Base-by-base conservation (phyloP, 768 basidiomycete genomes). In the Suillus placidus region DNA sequence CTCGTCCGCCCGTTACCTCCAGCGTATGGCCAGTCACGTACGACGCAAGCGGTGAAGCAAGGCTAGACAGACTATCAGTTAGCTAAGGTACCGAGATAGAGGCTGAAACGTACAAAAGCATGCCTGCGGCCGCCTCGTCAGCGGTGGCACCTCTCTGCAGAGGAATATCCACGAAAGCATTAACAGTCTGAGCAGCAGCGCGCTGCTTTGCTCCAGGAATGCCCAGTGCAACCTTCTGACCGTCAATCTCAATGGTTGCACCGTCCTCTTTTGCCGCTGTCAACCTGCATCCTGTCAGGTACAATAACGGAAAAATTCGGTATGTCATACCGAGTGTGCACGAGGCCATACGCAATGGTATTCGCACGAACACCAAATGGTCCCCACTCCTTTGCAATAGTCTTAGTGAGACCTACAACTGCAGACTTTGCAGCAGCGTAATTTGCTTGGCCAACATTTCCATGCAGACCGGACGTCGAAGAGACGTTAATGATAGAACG, bases 321-420 rank as follows among this genome's bases (percentile, higher is more conserved):
- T 43, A 26, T 40, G 23, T 70, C 75, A 64, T 66, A 91, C 88
- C 93, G 81, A 2, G 93, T 95, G 70, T 90, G 86, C 55, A 95
- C 87, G 54, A 88, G 80, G 32, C 93, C 92, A 69, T 86, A 94
- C 4, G 92, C 92, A 51, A 95, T 78, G 3, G 89, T 89, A 79
- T 95, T 94, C 34, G 90, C 90, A 60, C 93, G 90, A 26, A 94
- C 91, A 69, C 88, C 89, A 77, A 89, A 93, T 4, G 81, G 77
- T 37, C 93, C 93, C 93, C 93, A 95, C 73, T 95, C 93, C 74
- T 94, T 95, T 57, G 88, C 88, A 68, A 92, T 87, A 47, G 93
- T 94, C 81, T 94, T 94, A 45, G 92, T 91, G 61, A 94, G 79
- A 16, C 93, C 93, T 64, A 89, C 71, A 47, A 94, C 87, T 9